Percentiles rank a stretch among this genome's conserved stretches.
Evolutionary conservation across 768 basidiomycete genomes (phyloP).

Genomic region (Rhodotorula toruloides): DNA sequence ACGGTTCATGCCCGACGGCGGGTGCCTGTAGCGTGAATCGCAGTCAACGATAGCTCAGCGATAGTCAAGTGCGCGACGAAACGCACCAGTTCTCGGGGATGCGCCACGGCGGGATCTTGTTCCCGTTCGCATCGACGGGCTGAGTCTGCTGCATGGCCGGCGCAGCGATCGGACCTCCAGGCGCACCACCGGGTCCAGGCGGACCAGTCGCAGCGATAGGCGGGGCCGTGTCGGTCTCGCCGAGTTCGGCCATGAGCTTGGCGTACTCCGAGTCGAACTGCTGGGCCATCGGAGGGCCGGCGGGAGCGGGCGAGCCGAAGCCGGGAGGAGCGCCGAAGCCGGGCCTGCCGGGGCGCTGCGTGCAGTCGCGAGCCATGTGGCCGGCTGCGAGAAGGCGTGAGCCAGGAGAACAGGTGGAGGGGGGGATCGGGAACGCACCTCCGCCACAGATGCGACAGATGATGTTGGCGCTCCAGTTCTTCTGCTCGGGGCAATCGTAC

Average conservation of each 20-base stretch:
- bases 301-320: conserved; percentile 17
- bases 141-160: conserved; percentile 16
- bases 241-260: conserved; percentile 93
- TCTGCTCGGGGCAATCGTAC: conserved; percentile 97
- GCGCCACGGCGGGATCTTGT: conserved; percentile 47
- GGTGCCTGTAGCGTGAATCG: background rate
- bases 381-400: conserved; percentile 54
- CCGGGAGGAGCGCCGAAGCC: conserved; percentile 28
- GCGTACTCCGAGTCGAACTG: conserved; percentile 98
- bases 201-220: conserved; percentile 8
- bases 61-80: too few species aligned
- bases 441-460: conserved; percentile 98
- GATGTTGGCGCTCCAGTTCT: conserved; percentile 98
- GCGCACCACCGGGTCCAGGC: conserved; percentile 16
- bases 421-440: conserved; percentile 39
- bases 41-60: too few species aligned
- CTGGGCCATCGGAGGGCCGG: conserved; percentile 53
- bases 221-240: conserved; percentile 53
- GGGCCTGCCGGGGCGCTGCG: conserved; percentile 64
- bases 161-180: background rate
- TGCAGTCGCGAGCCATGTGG: conserved; percentile 98
- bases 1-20: conserved; percentile 1
- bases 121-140: conserved; percentile 38
- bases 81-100: conserved; percentile 46
- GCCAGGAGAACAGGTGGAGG: background rate